phyloP scores from a whole-genome alignment of 192 early-diverging fungal species.

The Rhizophagus sp. region DNA sequence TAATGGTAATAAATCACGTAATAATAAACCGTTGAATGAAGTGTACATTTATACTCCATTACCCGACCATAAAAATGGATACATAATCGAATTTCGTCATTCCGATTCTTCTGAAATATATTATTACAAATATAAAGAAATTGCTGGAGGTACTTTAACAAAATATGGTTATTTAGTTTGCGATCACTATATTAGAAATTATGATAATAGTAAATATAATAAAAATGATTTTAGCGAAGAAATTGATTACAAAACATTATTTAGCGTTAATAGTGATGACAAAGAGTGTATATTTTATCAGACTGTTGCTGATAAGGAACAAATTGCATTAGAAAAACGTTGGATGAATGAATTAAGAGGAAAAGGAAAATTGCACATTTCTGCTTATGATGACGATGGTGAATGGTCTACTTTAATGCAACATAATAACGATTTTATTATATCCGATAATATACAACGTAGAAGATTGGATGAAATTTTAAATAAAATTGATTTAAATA shows the following conservation, averaged over 20 bases:
- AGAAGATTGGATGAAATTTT: conserved; percentile 18
- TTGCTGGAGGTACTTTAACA: conserved; percentile 13
- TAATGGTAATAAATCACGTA: neutral
- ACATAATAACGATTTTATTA: conserved; percentile 21
- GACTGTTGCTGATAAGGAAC: conserved; percentile 24
- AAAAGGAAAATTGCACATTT: neutral
- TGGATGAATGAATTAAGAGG: conserved; percentile 14
- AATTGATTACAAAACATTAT: neutral
- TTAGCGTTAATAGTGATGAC: neutral
- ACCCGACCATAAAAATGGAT: conserved; percentile 1
- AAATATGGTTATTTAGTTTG: conserved; percentile 3
- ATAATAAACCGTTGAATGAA: neutral
- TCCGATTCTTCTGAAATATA: neutral
- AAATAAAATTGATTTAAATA: neutral
- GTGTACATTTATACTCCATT: conserved; percentile 4
- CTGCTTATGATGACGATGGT: neutral
- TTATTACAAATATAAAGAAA: conserved; percentile 27
- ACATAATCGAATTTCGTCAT: conserved; percentile 25
- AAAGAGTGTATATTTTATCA: conserved; percentile 31
- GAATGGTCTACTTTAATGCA: conserved; percentile 27
- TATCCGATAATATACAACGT: conserved; percentile 19
- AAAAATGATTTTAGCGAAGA: neutral
- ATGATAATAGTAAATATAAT: neutral
- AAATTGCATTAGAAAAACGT: conserved; percentile 16
- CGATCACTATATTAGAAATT: too few species aligned